Conservation (phyloP, 176 grass and related monocot species). For the Luzula sylvatica region DNA sequence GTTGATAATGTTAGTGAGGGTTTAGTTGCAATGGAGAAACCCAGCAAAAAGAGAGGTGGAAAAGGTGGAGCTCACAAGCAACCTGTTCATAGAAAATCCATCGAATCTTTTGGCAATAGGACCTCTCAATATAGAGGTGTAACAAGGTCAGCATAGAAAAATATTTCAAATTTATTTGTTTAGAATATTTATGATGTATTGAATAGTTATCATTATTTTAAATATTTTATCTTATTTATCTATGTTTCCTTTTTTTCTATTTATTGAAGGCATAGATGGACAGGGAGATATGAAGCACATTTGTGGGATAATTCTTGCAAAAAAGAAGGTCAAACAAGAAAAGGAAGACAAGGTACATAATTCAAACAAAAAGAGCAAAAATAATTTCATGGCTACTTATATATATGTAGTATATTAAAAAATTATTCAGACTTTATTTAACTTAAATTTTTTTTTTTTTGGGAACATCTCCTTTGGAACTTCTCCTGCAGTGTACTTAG, state of each 20-base stretch:
- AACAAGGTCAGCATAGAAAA: conserved; percentile 55
- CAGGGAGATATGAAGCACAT: conserved; percentile 95
- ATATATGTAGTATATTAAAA: not conserved
- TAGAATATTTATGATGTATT: not conserved
- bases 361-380: not conserved
- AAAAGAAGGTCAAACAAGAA: conserved; percentile 94
- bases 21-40: conserved; percentile 20
- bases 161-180: conserved; percentile 8
- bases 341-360: conserved; percentile 80
- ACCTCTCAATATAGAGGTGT: conserved; percentile 94
- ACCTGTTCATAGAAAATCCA: conserved; percentile 79
- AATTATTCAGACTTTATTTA: conserved; percentile 6
- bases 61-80: conserved; percentile 60
- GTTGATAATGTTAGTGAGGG: conserved; percentile 19
- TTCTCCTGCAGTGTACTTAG: conserved; percentile 15
- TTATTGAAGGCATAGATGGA: conserved; percentile 83
- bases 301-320: conserved; percentile 96
- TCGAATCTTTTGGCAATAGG: conserved; percentile 95
- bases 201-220: not conserved
- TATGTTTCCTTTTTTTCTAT: not conserved
- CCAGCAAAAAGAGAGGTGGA: conserved; percentile 50
- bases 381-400: not conserved
- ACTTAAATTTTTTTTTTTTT: not conserved
- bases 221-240: not conserved
- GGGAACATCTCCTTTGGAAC: not conserved